Evolutionary conservation across 306 rosid species (phyloP), one percentile per base, ranked within the genome.

Genomic region (Prunus mongolica): DNA sequence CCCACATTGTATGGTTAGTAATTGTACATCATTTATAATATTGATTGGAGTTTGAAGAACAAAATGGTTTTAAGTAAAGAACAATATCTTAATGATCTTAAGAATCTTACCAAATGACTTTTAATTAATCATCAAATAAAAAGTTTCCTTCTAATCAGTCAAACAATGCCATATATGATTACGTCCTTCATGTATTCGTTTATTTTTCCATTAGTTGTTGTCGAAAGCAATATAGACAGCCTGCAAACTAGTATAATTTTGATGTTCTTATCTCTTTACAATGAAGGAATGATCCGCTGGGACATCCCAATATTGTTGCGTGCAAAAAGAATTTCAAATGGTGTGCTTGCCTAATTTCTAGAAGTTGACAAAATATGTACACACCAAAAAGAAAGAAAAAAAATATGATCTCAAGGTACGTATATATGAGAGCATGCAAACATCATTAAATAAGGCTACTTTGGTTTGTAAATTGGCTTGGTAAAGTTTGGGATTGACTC

Each of bases 311-410:
- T 3, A 46, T 24, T 56, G 15, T 22, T 20, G 50, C 41, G 32
- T 47, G 58, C 28, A 68, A 24, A 47, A 46, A n/a, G 15, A 69
- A 47, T 15, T 52, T 49, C 54, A 69, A 25, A 38, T 34, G 54
- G 19, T 49, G 62, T 27, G 62, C 25, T 24, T 24, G 25, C 61
- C 25, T 8, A 16, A 18, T 30, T 51, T 18, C 63, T 51, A 15
- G 62, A 70, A 70, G 74, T 69, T 69, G 73, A 69, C 45, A 69
- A 67, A 15, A 46, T 25, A 52, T 18, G 8, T 52, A 46, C 54
- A 44, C 25, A 67, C 1, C 22, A 45, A 6, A 41, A n/a, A 41
- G n/a, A 2, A 65, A 34, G 44, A 52, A 6, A 15, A 15, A 15
- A 52, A 1, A 6, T 52, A n/a, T 65, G 27, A 65, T 64, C 22